Base-by-base conservation (phyloP, 2,329 filamentous ascomycete genomes). In the Madurella fahalii region DNA sequence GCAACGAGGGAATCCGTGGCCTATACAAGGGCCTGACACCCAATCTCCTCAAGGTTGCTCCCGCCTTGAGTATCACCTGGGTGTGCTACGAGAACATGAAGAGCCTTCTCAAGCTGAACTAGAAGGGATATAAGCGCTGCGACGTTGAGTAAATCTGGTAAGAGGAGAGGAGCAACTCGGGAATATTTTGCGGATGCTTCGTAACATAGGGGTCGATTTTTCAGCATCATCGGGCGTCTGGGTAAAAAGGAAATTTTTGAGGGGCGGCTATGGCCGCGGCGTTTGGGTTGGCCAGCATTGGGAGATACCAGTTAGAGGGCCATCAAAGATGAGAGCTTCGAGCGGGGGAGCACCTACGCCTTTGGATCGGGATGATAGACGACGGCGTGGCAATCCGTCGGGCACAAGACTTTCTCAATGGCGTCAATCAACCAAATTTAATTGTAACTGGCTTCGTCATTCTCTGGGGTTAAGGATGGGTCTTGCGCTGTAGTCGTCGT, bases 11-110 rank as follows among this genome's bases (percentile, higher is more conserved):
- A 1, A 69, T 89, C 39, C 81, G 89, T 56, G 94, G 94, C 2
- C 77, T 99, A 54, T 99, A 96, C 78, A 96, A 95, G 72, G 94
- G 94, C 1, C 77, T 97, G 61, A 96, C 93, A 41, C 94, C 94
- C 5, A 99, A 97, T 68, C 77, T 99, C 40, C 78, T 99, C 64
- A 99, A 99, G 76, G 94, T 99, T 37, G 91, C 94, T 9, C 94
- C 94, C 2, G 91, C 94, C 31, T 86, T 99, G 51, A 96, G 91
- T 65, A 97, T 99, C 69, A 92, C 90, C 52, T 96, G 94, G 78
- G 84, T 95, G 65, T 88, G 94, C 57, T 96, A 96, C 68, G 91
- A 96, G 74, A 94, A 94, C 67, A 84, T 89, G 52, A 96, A 96
- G 77, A 82, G 79, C 64, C 69, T 88, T 34, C 76, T 95, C 61